Base-by-base conservation (phyloP, 441 rosid genomes). In the Pelargonium myrrhifolium region DNA sequence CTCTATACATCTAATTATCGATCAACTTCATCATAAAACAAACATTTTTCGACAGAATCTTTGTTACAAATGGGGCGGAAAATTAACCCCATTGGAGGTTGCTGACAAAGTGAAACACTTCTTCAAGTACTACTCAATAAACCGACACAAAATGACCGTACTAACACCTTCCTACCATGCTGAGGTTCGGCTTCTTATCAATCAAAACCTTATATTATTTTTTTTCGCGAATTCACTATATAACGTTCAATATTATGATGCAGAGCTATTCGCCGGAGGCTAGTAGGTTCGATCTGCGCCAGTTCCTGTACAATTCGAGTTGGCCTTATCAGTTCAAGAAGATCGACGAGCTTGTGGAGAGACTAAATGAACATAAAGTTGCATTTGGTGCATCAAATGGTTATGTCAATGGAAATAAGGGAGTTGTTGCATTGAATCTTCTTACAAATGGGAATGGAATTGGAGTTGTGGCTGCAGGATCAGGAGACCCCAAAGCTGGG, bases 251-350 rank as follows among this genome's bases (percentile, higher is more conserved):
- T 39, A 4, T 39, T n/a, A n/a, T 15, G 20, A 14, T 69, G 76
- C 92, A 94, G 99, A 85, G 92, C 67, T 92, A 87, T 71, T 89
- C 98, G 21, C 97, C 99, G 0, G 99, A 94, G 70, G 99, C 92
- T 74, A 89, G 86, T 63, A 86, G 97, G 76, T 92, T 85, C 0
- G 99, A 92, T 77, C 87, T 88, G 26, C 89, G 94, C 18, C 99
- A 94, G 81, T 87, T 92, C 71, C 81, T 94, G 65, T 92, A 92
- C 78, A 92, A 89, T 5, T 74, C 83, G 43, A 83, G 79, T 75
- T 92, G 97, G 98, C 90, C 96, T 0, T 88, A 82, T 65, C 99
- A 94, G 67, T 92, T 92, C 64, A 79, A 84, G 26, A 89, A 87
- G 87, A 88, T 94, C 4, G 97, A 92, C 40, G 85, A 92, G 68